phyloP scores from a whole-genome alignment of 768 basidiomycete genomes.

The Leccinum pellstonianum region DNA sequence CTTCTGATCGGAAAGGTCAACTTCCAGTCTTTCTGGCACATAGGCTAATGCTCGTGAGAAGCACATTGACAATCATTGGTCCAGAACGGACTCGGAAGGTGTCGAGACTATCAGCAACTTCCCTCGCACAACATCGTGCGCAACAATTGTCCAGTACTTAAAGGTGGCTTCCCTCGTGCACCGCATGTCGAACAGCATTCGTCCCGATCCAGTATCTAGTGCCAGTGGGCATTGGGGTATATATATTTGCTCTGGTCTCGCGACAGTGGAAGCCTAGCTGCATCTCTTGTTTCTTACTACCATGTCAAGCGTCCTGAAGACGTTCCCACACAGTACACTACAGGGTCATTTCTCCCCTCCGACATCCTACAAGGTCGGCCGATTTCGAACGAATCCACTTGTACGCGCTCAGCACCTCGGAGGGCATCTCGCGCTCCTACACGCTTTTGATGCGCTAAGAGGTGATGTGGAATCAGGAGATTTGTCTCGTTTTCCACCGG shows the following conservation, averaged over 20 bases:
- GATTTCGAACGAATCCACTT: slow-evolving; percentile 4
- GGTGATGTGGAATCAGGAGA: slow-evolving; percentile 16
- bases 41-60: too few species aligned
- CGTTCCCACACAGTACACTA: background rate
- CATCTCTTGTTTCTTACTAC: background rate
- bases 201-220: background rate
- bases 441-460: slow-evolving; percentile 25
- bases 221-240: background rate
- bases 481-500: slow-evolving; percentile 13
- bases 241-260: background rate
- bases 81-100: too few species aligned
- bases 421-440: slow-evolving; percentile 28
- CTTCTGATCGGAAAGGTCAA: too few species aligned
- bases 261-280: background rate
- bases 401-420: slow-evolving; percentile 24
- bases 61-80: too few species aligned
- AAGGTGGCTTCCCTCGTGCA: background rate
- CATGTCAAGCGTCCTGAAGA: background rate
- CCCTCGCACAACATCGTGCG: too few species aligned
- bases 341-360: background rate
- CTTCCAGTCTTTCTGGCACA: too few species aligned
- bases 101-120: too few species aligned
- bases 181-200: background rate
- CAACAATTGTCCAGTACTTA: too few species aligned
- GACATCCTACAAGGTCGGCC: background rate